These are phyloP conservation scores for Brassica nigra DNA, from an alignment of 345 rosid species.

Conservation along the genomic window DNA sequence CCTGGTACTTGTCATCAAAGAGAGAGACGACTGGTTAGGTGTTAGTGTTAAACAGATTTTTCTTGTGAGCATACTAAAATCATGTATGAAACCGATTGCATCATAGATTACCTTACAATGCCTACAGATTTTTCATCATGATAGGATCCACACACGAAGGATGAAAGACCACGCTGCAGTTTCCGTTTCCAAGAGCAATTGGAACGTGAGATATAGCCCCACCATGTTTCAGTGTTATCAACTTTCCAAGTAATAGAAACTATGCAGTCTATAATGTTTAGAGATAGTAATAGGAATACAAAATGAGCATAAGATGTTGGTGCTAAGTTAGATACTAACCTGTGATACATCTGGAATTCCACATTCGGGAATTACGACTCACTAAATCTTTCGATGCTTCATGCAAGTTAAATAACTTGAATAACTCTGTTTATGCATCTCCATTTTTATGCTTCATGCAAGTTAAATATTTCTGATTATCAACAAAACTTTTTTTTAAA, in stretches of 20 bases:
- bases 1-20: neutral
- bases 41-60: neutral
- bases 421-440: too few species aligned
- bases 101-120: neutral
- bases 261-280: neutral
- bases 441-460: too few species aligned
- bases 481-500: too few species aligned
- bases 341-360: too few species aligned
- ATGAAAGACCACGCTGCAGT: too few species aligned
- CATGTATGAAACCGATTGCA: neutral
- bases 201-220: neutral
- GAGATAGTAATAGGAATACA: neutral
- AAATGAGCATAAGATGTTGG: neutral
- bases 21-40: neutral
- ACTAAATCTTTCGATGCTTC: too few species aligned
- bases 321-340: neutral
- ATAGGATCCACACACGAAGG: neutral
- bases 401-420: too few species aligned
- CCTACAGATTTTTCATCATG: neutral
- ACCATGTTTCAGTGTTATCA: neutral
- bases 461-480: too few species aligned
- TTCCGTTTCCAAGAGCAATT: neutral
- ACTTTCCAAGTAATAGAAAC: too few species aligned
- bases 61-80: neutral
- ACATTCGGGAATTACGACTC: too few species aligned